Evolutionary conservation across 345 rosid genomes (phyloP), one percentile per base, ranked within the genome.

Genomic region (Bruguiera parviflora): DNA sequence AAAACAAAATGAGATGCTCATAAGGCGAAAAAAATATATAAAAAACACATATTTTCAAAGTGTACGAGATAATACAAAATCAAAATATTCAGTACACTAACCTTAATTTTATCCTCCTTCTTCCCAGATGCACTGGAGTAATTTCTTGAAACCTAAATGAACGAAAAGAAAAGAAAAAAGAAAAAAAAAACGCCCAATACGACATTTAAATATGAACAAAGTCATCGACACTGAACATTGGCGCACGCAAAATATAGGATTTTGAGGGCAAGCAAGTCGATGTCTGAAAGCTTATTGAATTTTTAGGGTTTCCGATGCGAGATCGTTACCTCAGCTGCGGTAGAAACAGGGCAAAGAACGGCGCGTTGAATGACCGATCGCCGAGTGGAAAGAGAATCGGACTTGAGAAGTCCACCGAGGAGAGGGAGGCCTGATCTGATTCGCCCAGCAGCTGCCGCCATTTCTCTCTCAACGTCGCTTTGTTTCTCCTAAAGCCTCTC

Each of bases 391-490:
- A 78, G 32, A 43, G 86, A 75, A 37, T 86, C 82, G 67, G 91
- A 73, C 10, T 82, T 33, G 18, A 87, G 24, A 62, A 83, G 27
- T 67, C 66, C 81, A 70, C 73, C 71, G 75, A 87, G 66, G 64
- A 88, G 71, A 71, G 90, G 85, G 70, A 86, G 80, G 49, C 79
- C 81, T 74, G 88, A 90, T 90, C 96, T 80, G 79, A 90, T 35
- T 68, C 96, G 96, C 61, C 83, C 81, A 10, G 86, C 84, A 78
- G 85, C 75, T 55, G 95, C 89, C 84, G 84, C 28, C 28, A 27
- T 27, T 27, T 84, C 69, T 71, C 37, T 33, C 37, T 8, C 2
- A 33, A 33, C 37, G 8, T 33, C 37, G 8, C 10, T 33, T 33
- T 33, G 37, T 33, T 33, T 8, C 10, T 33, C 8, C 10, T 1